Conservation (phyloP, 768 basidiomycete species). For the Xanthoconium purpureum region DNA sequence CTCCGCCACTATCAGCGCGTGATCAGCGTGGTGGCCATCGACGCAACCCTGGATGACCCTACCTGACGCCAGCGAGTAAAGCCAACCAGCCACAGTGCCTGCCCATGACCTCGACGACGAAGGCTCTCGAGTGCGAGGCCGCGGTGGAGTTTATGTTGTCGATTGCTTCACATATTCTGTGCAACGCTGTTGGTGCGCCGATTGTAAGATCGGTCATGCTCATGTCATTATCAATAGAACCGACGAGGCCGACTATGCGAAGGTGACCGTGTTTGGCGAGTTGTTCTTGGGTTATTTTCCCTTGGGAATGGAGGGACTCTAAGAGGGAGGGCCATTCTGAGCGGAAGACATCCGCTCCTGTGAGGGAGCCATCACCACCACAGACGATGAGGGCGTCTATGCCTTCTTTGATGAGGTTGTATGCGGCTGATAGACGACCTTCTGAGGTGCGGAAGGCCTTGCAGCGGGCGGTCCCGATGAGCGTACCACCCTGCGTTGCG, state of each 20-base stretch:
- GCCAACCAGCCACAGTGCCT: conserved; percentile 99
- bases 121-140: conserved; percentile 91
- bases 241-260: conserved; percentile 96
- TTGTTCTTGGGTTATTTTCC: conserved; percentile 78
- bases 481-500: conserved; percentile 73
- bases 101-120: conserved; percentile 99
- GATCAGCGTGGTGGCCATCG: conserved; percentile 8
- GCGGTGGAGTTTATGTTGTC: conserved; percentile 99
- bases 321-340: conserved; percentile 93
- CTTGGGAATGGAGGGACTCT: conserved; percentile 57
- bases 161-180: conserved; percentile 95
- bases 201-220: conserved; percentile 96
- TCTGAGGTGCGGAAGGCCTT: conserved; percentile 79
- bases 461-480: conserved; percentile 92
- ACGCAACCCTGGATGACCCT: conserved; percentile 14
- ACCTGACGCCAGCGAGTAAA: conserved; percentile 88
- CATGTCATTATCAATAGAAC: conserved; percentile 99
- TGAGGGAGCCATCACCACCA: conserved; percentile 95
- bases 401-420: conserved; percentile 92
- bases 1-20: conserved; percentile 59
- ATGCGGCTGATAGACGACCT: conserved; percentile 84
- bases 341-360: conserved; percentile 92
- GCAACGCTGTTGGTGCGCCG: conserved; percentile 91
- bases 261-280: conserved; percentile 73
- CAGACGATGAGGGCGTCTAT: conserved; percentile 97